Conservation (phyloP, 2,329 filamentous ascomycete species). For the Colletotrichum euphorbiae region DNA sequence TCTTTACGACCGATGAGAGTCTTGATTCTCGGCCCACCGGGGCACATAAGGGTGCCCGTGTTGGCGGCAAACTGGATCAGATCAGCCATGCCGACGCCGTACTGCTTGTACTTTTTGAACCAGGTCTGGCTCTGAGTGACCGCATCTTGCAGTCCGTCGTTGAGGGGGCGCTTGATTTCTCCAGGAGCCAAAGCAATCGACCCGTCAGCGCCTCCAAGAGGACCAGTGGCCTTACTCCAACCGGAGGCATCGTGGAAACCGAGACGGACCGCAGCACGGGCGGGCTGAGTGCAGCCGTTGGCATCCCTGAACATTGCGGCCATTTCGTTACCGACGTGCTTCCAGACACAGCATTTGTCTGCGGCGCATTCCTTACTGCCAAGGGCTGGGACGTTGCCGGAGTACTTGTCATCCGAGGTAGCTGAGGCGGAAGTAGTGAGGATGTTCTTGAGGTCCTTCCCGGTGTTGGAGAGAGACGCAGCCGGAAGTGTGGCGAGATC, state of each 20-base stretch:
- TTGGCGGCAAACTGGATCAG: conserved; percentile 65
- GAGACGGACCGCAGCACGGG: conserved; percentile 58
- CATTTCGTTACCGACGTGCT: conserved; percentile 55
- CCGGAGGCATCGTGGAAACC: conserved; percentile 62
- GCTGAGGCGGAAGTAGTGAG: conserved; percentile 43
- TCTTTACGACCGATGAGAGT: conserved; percentile 65
- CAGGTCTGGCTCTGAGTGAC: conserved; percentile 53
- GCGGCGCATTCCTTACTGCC: conserved; percentile 42
- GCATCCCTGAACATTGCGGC: conserved; percentile 49
- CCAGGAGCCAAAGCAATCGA: conserved; percentile 53
- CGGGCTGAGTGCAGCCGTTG: conserved; percentile 55
- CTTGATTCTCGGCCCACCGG: conserved; percentile 58
- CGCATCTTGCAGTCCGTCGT: conserved; percentile 60
- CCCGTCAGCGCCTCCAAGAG: conserved; percentile 59
- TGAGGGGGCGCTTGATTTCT: conserved; percentile 53
- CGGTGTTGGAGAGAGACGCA: conserved; percentile 48
- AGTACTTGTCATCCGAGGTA: conserved; percentile 19
- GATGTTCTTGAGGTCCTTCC: conserved; percentile 52
- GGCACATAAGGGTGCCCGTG: conserved; percentile 61
- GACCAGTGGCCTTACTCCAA: conserved; percentile 52
- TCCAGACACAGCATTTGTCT: conserved; percentile 60
- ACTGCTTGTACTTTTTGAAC: conserved; percentile 55
- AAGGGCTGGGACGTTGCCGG: conserved; percentile 43
- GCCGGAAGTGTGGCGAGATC: conserved; percentile 51
- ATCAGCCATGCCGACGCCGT: conserved; percentile 62